Conservation (phyloP, 768 basidiomycete species). For the Dendrothele bispora region DNA sequence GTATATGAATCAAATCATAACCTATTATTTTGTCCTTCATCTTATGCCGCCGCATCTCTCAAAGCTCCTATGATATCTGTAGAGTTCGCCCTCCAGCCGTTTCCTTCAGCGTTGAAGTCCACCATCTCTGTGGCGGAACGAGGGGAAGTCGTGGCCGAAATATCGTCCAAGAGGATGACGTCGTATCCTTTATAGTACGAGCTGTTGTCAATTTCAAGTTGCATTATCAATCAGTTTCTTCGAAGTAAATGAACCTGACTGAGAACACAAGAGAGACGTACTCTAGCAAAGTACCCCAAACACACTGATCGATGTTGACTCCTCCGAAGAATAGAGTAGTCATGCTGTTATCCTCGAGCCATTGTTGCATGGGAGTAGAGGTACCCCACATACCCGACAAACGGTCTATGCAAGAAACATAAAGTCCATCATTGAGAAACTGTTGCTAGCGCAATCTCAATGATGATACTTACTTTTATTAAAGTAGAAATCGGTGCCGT, state of each 20-base stretch:
- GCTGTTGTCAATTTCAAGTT: too few species aligned
- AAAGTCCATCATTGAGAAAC: neutral
- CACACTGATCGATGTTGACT: constrained; percentile 35
- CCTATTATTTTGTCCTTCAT: neutral
- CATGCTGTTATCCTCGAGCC: constrained; percentile 31
- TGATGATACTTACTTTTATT: constrained; percentile 27
- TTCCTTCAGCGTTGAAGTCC: constrained; percentile 25
- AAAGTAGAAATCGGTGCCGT: constrained; percentile 33
- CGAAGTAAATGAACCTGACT: neutral
- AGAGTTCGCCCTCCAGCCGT: constrained; percentile 30
- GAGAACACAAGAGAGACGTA: constrained; percentile 9
- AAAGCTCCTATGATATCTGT: constrained; percentile 24
- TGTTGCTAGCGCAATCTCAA: too few species aligned
- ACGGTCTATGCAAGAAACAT: constrained; percentile 22
- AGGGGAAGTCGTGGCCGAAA: constrained; percentile 32
- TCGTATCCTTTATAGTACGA: constrained; percentile 35
- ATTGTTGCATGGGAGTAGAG: constrained; percentile 32
- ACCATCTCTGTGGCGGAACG: constrained; percentile 29
- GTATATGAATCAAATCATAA: too few species aligned
- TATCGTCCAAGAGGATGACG: constrained; percentile 31
- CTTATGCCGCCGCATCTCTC: neutral
- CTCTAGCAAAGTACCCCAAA: constrained; percentile 32
- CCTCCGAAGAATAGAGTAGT: constrained; percentile 34
- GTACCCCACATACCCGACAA: constrained; percentile 34
- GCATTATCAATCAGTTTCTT: constrained; percentile 11